Percentiles rank a stretch among this genome's conserved stretches.
Conservation (phyloP, 2,329 filamentous ascomycete genomes). For the Hirsutella thompsonii region DNA sequence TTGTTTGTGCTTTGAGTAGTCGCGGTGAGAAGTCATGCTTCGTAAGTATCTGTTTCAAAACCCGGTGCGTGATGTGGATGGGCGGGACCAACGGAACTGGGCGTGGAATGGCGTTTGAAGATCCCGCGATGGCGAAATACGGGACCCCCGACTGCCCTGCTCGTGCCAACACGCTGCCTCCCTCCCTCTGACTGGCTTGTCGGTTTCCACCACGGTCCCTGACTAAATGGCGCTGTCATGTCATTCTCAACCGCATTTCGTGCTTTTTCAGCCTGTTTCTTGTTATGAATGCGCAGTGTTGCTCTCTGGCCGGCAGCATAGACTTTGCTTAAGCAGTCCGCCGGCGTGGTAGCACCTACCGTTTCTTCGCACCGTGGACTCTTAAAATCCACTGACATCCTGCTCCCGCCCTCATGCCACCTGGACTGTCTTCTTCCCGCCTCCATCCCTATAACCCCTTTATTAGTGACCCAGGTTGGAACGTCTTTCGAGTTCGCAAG, state of each 20-base stretch:
- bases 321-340: too few relatives aligned
- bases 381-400: background rate
- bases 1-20: too few relatives aligned
- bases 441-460: background rate
- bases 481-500: too few relatives aligned
- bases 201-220: slow-evolving; percentile 1
- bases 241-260: slow-evolving; percentile 1
- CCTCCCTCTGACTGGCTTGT: slow-evolving; percentile 4
- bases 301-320: background rate
- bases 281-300: background rate
- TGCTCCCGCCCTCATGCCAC: background rate
- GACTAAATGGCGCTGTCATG: slow-evolving; percentile 1
- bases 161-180: background rate
- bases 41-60: too few relatives aligned
- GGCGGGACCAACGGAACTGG: background rate
- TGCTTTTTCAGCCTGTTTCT: background rate
- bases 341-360: background rate
- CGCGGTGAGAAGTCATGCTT: too few relatives aligned
- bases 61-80: too few relatives aligned
- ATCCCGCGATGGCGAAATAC: slow-evolving; percentile 9
- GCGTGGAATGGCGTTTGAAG: slow-evolving; percentile 3
- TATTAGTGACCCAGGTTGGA: too few relatives aligned
- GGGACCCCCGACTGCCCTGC: slow-evolving; percentile 5
- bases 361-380: background rate
- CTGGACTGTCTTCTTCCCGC: background rate